Conservation (phyloP, 768 basidiomycete genomes). For the Tylopilus rubrobrunneus region DNA sequence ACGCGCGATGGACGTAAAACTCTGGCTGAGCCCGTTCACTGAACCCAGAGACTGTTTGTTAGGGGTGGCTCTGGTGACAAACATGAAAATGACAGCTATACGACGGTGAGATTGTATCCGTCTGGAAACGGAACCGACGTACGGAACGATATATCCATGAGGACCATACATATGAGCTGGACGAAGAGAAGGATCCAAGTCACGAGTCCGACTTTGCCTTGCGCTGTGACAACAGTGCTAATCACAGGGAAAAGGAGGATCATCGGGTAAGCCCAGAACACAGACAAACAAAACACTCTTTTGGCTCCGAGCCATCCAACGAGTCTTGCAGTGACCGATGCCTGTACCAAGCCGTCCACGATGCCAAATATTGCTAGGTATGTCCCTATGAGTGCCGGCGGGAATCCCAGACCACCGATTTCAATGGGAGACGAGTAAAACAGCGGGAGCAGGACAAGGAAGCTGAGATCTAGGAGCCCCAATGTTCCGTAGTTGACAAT, state of each 20-base stretch:
- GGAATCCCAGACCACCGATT: slow-evolving; percentile 41
- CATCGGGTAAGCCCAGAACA: slow-evolving; percentile 17
- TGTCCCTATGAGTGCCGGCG: slow-evolving; percentile 39
- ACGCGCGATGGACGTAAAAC: slow-evolving; percentile 36
- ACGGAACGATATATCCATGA: slow-evolving; percentile 41
- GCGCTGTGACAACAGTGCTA: too few relatives aligned
- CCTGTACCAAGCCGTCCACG: slow-evolving; percentile 37
- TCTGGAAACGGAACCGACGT: slow-evolving; percentile 5
- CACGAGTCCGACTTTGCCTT: slow-evolving; percentile 12
- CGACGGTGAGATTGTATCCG: background rate
- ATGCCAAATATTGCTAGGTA: slow-evolving; percentile 36
- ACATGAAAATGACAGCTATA: slow-evolving; percentile 35
- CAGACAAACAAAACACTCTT: slow-evolving; percentile 36
- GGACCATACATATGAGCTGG: background rate
- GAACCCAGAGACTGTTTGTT: slow-evolving; percentile 53
- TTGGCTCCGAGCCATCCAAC: slow-evolving; percentile 42
- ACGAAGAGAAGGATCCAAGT: slow-evolving; percentile 28
- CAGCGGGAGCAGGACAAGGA: slow-evolving; percentile 40
- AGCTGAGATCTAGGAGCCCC: slow-evolving; percentile 40
- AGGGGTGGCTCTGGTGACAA: slow-evolving; percentile 38
- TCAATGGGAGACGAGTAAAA: slow-evolving; percentile 40
- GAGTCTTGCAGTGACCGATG: slow-evolving; percentile 37
- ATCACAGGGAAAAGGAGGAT: too few relatives aligned
- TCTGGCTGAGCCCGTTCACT: too few relatives aligned
- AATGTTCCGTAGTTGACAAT: slow-evolving; percentile 40